A percentile compares a stretch with the other conserved stretches of the same genome.
Conservation (phyloP, 495 filamentous ascomycete species). For the Hamigera avellanea region DNA sequence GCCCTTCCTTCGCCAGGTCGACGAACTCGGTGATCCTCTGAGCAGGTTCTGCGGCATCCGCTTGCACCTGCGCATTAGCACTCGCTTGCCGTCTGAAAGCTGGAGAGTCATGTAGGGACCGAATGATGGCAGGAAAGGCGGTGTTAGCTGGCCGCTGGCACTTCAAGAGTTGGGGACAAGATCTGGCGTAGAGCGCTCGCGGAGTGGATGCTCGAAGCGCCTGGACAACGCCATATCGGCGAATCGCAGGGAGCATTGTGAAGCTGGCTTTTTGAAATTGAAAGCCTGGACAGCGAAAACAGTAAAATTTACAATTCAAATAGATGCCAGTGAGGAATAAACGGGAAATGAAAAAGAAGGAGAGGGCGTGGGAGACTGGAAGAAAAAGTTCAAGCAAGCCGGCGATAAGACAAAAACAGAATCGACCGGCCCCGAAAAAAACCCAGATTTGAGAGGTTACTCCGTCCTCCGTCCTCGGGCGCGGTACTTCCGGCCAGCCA, state of each 20-base stretch:
- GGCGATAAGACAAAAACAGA: background rate
- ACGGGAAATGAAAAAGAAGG: background rate
- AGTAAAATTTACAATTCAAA: no score
- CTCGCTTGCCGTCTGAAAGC: constrained; percentile 15
- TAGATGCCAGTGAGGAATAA: no score
- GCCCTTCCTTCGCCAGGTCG: constrained; percentile 47
- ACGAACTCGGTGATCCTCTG: constrained; percentile 51
- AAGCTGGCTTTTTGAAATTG: no score
- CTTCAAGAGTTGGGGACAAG: constrained; percentile 18
- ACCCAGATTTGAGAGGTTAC: background rate
- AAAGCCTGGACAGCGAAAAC: no score
- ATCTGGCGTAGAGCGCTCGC: constrained; percentile 16
- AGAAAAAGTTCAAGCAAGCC: background rate
- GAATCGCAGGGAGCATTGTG: constrained; percentile 30
- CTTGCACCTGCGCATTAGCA: constrained; percentile 11
- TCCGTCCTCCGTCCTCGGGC: no score
- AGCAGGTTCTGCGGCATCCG: constrained; percentile 5
- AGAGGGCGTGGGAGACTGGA: background rate
- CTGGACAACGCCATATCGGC: constrained; percentile 26
- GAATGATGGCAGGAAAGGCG: constrained; percentile 8
- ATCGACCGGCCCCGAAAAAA: background rate
- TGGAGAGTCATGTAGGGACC: constrained; percentile 21
- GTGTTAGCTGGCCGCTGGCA: constrained; percentile 15
- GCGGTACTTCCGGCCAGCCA: no score
- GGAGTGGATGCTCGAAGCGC: constrained; percentile 25